Percentiles rank a stretch among this genome's conserved stretches.
These are phyloP conservation scores for Inosperma sp. DNA, from an alignment of 768 basidiomycete species.

Conservation along the genomic window DNA sequence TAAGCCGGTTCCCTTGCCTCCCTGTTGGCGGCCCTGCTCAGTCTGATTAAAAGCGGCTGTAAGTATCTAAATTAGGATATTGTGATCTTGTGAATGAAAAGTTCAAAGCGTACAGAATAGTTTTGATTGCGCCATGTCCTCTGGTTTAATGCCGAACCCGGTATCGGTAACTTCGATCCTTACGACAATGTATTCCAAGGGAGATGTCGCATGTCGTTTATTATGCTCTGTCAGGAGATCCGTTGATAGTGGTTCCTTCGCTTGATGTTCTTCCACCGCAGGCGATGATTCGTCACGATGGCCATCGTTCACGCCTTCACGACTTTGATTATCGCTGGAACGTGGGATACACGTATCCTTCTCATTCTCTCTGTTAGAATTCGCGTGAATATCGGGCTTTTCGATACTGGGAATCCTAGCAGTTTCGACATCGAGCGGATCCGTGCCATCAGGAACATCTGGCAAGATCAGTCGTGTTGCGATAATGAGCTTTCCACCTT, in stretches of 20 bases:
- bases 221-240: constrained; percentile 49
- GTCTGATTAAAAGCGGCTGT: constrained; percentile 75
- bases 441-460: constrained; percentile 14
- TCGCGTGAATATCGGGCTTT: constrained; percentile 2
- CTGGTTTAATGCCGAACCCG: constrained; percentile 44
- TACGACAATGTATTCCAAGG: constrained; percentile 67
- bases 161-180: constrained; percentile 82
- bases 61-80: neutral
- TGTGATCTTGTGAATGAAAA: neutral
- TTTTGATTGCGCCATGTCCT: constrained; percentile 66
- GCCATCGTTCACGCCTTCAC: neutral
- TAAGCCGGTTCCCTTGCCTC: constrained; percentile 68
- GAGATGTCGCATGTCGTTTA: constrained; percentile 35
- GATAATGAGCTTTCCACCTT: constrained; percentile 64
- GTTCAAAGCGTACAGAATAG: constrained; percentile 69
- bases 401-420: constrained; percentile 7
- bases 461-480: constrained; percentile 56
- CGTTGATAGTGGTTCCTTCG: constrained; percentile 34
- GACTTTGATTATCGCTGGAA: neutral
- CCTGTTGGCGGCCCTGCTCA: constrained; percentile 70
- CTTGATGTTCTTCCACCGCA: constrained; percentile 20
- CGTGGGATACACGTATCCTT: neutral
- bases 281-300: neutral
- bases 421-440: constrained; percentile 17
- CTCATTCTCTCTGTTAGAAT: constrained; percentile 4